Evolutionary conservation across 768 basidiomycete genomes (phyloP).

Genomic region (Hygrocybe coccinea): DNA sequence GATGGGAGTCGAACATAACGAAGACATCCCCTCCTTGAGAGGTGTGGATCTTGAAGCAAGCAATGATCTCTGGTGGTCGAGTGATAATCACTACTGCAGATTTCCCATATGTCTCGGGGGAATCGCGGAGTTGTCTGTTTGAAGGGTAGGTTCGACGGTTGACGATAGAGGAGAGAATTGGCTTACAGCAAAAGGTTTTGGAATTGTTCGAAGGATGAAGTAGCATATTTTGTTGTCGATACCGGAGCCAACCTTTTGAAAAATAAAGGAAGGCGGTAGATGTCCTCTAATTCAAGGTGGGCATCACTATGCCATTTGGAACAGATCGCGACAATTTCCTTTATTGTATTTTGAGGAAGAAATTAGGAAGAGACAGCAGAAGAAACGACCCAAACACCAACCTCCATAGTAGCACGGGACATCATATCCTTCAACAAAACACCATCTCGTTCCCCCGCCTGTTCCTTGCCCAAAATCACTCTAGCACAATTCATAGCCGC

Average conservation of each 20-base stretch:
- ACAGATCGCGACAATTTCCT: constrained; percentile 1
- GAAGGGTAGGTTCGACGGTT: too few species aligned
- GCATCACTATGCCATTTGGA: not conserved
- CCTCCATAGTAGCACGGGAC: not conserved
- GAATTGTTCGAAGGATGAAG: not conserved
- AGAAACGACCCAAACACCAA: not conserved
- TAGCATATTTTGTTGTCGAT: not conserved
- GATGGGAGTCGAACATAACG: constrained; percentile 65
- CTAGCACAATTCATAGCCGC: not conserved
- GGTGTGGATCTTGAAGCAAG: constrained; percentile 39
- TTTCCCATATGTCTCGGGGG: too few species aligned
- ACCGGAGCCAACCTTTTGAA: not conserved
- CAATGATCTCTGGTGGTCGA: constrained; percentile 65
- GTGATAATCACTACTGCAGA: constrained; percentile 60
- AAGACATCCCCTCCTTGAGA: constrained; percentile 39
- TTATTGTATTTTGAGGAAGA: not conserved
- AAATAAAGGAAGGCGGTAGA: not conserved
- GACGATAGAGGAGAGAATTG: too few species aligned
- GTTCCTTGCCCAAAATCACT: not conserved
- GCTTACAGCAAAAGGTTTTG: not conserved
- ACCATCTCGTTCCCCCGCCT: not conserved
- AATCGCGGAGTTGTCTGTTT: too few species aligned
- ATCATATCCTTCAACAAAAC: not conserved
- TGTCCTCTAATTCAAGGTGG: not conserved
- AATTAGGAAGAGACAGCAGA: not conserved